Evolutionary conservation across 2,329 filamentous ascomycete species (phyloP), one percentile per base, ranked within the genome.

Genomic region (Fusarium sp.): DNA sequence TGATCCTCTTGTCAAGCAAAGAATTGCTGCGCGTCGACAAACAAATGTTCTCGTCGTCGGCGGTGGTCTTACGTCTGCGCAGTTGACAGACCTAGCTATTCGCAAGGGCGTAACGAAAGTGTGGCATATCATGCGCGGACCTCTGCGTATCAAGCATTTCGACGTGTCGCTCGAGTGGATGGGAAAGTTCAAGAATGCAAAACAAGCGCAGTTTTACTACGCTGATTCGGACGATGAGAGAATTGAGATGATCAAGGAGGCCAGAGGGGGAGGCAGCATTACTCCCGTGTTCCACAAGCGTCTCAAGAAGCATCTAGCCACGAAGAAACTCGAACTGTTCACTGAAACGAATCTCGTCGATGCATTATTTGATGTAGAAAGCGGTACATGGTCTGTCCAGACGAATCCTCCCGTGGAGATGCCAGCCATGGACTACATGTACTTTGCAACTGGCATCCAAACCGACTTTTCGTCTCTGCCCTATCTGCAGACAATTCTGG

Each of bases 101-200:
- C 84, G 86, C 10, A 83, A 83, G 26, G 90, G 91, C 0, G 88
- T 92, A 1, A 84, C 81, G 1, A 91, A 88, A 65, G 89, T 94
- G 0, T 92, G 86, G 82, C 86, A 92, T 52, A 74, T 95, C 28
- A 89, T 94, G 85, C 85, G 92, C 1, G 83, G 85, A 0, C 79
- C 81, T 0, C 72, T 85, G 13, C 81, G 82, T 70, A 84, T 93
- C 50, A 95, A 95, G 78, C 89, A 91, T 62, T 95, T 95, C 69
- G 92, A 95, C 71, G 85, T 95, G 26, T 87, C 89, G 58, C 83
- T 95, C 3, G 85, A 87, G 47, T 96, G 92, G 92, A 91, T 95
- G 77, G 91, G 90, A 11, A 95, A 95, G 76, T 95, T 92, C 77
- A 89, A 90, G 57, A 95, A 95, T 75, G 86, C 88, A 55, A 88